Evolutionary conservation across 139 green algal genomes (phyloP).

Genomic region (Nannochloris sp.): DNA sequence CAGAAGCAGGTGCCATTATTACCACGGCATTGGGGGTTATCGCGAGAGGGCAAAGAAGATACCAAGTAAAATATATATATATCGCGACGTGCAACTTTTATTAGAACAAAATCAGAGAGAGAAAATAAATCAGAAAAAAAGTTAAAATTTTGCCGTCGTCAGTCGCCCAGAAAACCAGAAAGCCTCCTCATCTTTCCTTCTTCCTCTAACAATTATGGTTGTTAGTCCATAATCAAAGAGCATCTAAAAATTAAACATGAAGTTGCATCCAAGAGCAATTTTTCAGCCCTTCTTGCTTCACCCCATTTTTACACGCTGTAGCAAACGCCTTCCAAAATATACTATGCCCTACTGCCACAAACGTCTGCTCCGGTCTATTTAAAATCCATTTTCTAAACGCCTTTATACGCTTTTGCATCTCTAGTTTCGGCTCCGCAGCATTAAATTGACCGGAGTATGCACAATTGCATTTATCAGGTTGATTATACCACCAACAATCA

Average conservation of each 20-base stretch:
- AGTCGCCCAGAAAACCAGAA: too few relatives aligned
- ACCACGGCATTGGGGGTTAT: too few relatives aligned
- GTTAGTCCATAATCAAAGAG: background rate
- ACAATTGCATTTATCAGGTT: conserved; percentile 38
- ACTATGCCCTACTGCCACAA: conserved; percentile 65
- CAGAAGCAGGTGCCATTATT: too few relatives aligned
- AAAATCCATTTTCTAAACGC: conserved; percentile 52
- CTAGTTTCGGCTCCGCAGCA: conserved; percentile 28
- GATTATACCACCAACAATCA: conserved; percentile 57
- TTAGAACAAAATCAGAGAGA: too few relatives aligned
- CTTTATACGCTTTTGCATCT: conserved; percentile 41
- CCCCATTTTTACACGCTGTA: conserved; percentile 10
- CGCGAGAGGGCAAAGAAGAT: too few relatives aligned
- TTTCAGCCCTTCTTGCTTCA: conserved; percentile 21
- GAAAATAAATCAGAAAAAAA: too few relatives aligned
- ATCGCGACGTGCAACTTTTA: too few relatives aligned
- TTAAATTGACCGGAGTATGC: conserved; percentile 20
- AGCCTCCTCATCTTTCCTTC: too few relatives aligned
- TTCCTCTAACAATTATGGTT: too few relatives aligned
- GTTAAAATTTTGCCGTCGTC: too few relatives aligned
- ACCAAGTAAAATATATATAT: too few relatives aligned
- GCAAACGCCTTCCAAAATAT: conserved; percentile 50
- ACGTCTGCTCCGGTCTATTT: conserved; percentile 36
- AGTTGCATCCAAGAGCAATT: conserved; percentile 56
- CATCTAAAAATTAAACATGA: conserved; percentile 17